A percentile compares a stretch with the other conserved stretches of the same genome.
These are phyloP conservation scores for Schizonepeta tenuifolia DNA, from an alignment of 257 asterid species.

Conservation along the genomic window DNA sequence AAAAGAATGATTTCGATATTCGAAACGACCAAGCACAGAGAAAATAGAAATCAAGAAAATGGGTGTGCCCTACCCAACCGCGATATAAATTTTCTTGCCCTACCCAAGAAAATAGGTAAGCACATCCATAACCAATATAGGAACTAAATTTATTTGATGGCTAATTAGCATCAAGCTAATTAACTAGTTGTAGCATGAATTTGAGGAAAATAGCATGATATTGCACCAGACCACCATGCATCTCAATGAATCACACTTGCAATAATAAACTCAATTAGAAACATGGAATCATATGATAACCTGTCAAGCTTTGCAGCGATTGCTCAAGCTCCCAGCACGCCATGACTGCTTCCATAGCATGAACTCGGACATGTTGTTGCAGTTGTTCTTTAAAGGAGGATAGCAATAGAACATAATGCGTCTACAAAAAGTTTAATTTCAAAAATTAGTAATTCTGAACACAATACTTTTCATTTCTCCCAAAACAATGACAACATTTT, in stretches of 20 bases:
- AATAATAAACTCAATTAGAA: neutral
- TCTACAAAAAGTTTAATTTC: slow-evolving; percentile 50
- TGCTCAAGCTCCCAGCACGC: slow-evolving; percentile 99
- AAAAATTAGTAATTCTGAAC: slow-evolving; percentile 9
- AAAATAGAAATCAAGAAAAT: slow-evolving; percentile 1
- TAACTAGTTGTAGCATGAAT: too few species aligned
- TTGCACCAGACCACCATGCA: neutral
- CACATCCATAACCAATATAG: too few species aligned
- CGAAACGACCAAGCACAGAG: neutral
- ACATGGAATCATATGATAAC: slow-evolving; percentile 39
- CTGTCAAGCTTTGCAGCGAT: slow-evolving; percentile 95
- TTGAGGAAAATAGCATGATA: neutral
- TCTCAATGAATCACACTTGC: neutral
- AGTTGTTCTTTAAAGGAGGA: slow-evolving; percentile 97
- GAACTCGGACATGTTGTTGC: slow-evolving; percentile 97
- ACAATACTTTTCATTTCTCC: neutral
- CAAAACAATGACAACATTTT: slow-evolving; percentile 7
- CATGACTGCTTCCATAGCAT: slow-evolving; percentile 99
- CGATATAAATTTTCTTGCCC: too few species aligned
- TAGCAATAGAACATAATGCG: slow-evolving; percentile 90
- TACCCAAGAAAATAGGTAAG: too few species aligned
- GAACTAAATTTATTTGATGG: too few species aligned
- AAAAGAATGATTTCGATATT: neutral
- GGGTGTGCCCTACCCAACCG: neutral
- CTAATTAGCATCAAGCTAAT: too few species aligned